Percentiles rank a stretch among this genome's conserved stretches.
Conservation (phyloP, 352 stramenopile genomes). For the Aphanomyces euteiches region DNA sequence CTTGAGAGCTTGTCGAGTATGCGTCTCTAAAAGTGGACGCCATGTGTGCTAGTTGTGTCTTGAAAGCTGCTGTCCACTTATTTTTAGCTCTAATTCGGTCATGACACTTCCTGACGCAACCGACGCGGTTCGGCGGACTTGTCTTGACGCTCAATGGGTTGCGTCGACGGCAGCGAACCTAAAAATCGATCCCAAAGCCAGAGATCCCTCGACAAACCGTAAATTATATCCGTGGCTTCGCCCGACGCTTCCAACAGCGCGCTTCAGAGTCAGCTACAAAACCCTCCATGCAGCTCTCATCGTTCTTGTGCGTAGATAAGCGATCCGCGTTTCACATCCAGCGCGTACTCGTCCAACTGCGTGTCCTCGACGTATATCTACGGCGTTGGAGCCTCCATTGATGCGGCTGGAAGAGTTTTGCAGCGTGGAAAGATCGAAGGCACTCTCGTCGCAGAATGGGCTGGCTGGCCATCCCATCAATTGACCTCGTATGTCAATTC, state of each 20-base stretch:
- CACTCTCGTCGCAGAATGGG: constrained; percentile 45
- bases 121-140: background rate
- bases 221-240: background rate
- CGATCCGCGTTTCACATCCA: background rate
- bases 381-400: constrained; percentile 11
- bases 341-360: background rate
- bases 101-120: no score
- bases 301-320: background rate
- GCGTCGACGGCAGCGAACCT: background rate
- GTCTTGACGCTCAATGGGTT: background rate
- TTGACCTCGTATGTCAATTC: constrained; percentile 44
- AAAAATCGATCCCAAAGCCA: background rate
- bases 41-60: no score
- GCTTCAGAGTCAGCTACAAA: background rate
- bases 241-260: background rate
- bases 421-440: constrained; percentile 32
- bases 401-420: constrained; percentile 29
- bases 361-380: background rate
- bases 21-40: no score
- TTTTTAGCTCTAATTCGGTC: no score
- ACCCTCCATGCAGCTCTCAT: background rate
- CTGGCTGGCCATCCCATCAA: constrained; percentile 39
- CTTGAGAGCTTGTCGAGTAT: no score
- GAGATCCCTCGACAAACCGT: background rate
- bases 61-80: no score